Evolutionary conservation across 495 filamentous ascomycete genomes (phyloP), one percentile per base, ranked within the genome.

Genomic region (Podospora didyma): DNA sequence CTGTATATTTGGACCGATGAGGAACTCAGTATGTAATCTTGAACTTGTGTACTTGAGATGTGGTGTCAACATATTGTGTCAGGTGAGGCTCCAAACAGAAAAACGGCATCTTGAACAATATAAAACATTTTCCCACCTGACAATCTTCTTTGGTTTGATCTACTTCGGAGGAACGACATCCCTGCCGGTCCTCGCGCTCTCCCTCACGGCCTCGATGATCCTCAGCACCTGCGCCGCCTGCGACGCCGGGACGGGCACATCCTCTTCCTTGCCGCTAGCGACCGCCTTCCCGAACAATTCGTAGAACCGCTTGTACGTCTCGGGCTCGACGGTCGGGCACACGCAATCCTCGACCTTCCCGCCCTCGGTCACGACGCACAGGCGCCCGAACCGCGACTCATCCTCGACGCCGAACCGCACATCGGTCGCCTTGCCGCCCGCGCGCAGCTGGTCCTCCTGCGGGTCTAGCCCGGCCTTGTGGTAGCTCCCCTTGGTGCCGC

Each of bases 381-480:
- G 65, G 19, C 53, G 67, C 1, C 79, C 79, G 37, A 67, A 69
- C 49, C 61, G 66, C 10, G 67, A 66, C 53, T 74, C 71, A 19
- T 58, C 75, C 69, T 95, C 90, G 19, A 79, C 64, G 1, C 88
- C 91, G 62, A 89, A 95, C 6, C 68, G 77, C 6, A 72, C 69
- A 53, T 91, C 86, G 5, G 78, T 79, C 19, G 87, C 83, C 69
- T 75, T 82, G 61, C 84, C 67, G 0, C 89, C 91, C 2, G 75
- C 79, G 69, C 85, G 86, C 41, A 95, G 76, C 61, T 92, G 88
- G 42, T 88, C 86, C 70, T 96, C 91, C 72, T 96, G 91, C 28
- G 83, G 73, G 72, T 96, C 91, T 0, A 94, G 71, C 56, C 88
- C 82, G 64, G 72, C 83, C 78, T 95, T 96, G 73, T 84, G 87